Percentiles rank a stretch among this genome's conserved stretches.
These are phyloP conservation scores for Prunus padus DNA, from an alignment of 306 rosid genomes.

Conservation along the genomic window DNA sequence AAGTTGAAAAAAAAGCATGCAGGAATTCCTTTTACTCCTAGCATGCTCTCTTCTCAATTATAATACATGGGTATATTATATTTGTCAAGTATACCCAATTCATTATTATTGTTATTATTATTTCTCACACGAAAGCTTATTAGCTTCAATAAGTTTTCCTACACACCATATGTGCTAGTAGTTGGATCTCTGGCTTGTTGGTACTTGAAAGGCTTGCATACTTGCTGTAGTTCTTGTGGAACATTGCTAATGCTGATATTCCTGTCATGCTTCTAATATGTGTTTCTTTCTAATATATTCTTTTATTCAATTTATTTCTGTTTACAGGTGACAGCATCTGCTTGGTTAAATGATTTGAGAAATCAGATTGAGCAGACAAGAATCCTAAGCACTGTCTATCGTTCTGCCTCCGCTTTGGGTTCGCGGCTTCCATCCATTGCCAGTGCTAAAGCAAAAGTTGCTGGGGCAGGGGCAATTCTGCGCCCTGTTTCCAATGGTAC, in stretches of 20 bases:
- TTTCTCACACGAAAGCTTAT: not conserved
- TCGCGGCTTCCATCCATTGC: constrained; percentile 96
- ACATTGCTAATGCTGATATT: not conserved
- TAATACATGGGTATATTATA: not conserved
- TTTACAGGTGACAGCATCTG: constrained; percentile 90
- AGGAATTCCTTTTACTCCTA: not conserved
- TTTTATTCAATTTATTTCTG: not conserved
- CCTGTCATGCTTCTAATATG: not conserved
- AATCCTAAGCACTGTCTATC: constrained; percentile 90
- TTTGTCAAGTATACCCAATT: not conserved
- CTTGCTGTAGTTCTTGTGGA: not conserved
- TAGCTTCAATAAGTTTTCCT: not conserved
- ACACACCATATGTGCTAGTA: not conserved
- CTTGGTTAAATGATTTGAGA: constrained; percentile 95
- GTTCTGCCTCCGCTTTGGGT: constrained; percentile 95
- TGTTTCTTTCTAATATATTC: not conserved
- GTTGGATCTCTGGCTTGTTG: constrained; percentile 7
- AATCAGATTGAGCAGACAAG: constrained; percentile 90
- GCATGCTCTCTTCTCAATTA: not conserved
- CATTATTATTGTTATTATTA: not conserved
- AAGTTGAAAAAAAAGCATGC: not conserved
- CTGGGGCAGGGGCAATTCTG: constrained; percentile 90
- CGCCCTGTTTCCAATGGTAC: constrained; percentile 94
- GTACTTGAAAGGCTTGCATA: not conserved
- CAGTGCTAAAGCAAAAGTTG: constrained; percentile 86